Evolutionary conservation across 306 rosid species (phyloP), one percentile per base, ranked within the genome.

Genomic region (Begonia masoniana): DNA sequence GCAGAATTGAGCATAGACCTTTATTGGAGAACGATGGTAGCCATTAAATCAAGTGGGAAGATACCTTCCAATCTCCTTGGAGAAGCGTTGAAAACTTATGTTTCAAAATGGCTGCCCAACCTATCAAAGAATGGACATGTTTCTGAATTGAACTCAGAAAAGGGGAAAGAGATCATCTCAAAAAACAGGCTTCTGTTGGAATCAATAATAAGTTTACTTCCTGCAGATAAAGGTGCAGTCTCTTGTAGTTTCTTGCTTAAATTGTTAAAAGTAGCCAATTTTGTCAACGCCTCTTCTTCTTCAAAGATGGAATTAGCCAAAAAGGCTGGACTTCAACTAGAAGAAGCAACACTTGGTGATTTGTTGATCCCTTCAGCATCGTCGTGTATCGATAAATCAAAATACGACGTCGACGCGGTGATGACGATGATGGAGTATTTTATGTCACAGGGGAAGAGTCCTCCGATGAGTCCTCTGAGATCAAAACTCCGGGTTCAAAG

Each of bases 1-100:
- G 95, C 99, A 48, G 99, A 92, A 68, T 57, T 92, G 65, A 79
- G 88, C 66, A 79, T 92, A 65, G 99, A 86, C 71, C 84, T 92
- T 8, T 92, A 79, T 43, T 92, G 96, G 99, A 83, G 99, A 63
- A 78, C 87, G 58, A 81, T 86, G 93, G 76, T 92, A 48, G 88
- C 84, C 7, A 76, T 86, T 53, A 92, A 92, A 71, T 91, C 99
- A 42, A 81, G 84, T 55, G 81, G 78, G 13, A 86, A 72, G 59
- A 62, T 83, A 17, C 78, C 93, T 8, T 66, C 87, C 45, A 68
- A 64, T 70, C 82, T 92, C 62, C 62, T 85, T 11, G 97, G 95
- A 9, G 94, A 91, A 67, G 92, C 95, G 49, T 66, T 91, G 62
- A 85, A 83, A 63, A 66, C 86, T n/a, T 91, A 85, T 70, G 94